phyloP scores from a whole-genome alignment of 1,139 yeast species.

The Diutina scorzettiae region DNA sequence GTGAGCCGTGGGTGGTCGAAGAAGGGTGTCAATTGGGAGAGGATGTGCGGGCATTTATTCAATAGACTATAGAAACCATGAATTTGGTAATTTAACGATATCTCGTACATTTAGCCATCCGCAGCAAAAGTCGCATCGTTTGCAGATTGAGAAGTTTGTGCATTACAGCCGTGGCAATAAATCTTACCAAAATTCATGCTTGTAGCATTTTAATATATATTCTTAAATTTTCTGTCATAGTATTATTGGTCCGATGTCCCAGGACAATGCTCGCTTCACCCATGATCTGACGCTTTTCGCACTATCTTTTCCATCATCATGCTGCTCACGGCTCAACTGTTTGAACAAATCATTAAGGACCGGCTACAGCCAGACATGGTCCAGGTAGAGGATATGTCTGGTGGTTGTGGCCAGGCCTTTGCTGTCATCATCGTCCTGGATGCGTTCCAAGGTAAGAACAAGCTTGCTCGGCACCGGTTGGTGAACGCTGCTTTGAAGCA shows the following conservation, averaged over 20 bases:
- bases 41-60: background rate
- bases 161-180: too few species aligned
- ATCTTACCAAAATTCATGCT: too few species aligned
- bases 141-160: too few species aligned
- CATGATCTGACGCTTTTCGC: background rate
- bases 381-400: conserved; percentile 61
- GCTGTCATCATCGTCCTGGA: conserved; percentile 63
- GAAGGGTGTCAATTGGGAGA: conserved; percentile 34
- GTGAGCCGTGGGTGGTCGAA: conserved; percentile 38
- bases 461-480: conserved; percentile 72
- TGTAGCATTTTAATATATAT: too few species aligned
- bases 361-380: conserved; percentile 42
- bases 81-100: too few species aligned
- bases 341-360: conserved; percentile 36
- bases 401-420: conserved; percentile 84
- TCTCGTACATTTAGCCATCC: too few species aligned
- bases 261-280: background rate
- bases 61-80: conserved; percentile 2
- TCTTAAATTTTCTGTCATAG: too few species aligned
- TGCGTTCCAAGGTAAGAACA: conserved; percentile 65
- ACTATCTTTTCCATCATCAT: conserved; percentile 10
- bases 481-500: conserved; percentile 72
- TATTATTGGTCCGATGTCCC: too few species aligned
- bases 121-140: too few species aligned
- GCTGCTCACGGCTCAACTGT: conserved; percentile 34